A percentile compares a stretch with the other conserved stretches of the same genome.
Evolutionary conservation across 192 early-diverging fungal species (phyloP).

Genomic region (Coemansia sp.): DNA sequence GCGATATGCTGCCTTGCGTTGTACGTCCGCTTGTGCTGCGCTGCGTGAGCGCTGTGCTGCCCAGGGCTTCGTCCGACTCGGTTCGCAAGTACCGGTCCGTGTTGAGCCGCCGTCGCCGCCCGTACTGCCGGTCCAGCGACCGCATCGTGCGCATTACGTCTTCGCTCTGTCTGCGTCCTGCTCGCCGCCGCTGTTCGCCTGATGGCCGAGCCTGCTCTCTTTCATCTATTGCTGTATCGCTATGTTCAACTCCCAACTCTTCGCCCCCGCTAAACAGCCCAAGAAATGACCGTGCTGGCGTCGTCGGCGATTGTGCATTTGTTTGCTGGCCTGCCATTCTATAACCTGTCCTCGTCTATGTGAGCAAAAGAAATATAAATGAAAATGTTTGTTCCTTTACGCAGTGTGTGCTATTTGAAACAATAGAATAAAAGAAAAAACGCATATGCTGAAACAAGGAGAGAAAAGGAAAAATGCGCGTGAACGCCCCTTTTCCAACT

Average conservation of each 20-base stretch:
- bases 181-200: constrained; percentile 19
- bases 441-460: too few species aligned
- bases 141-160: constrained; percentile 52
- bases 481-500: too few species aligned
- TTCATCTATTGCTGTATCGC: not conserved
- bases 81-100: constrained; percentile 17
- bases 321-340: not conserved
- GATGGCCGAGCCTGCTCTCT: constrained; percentile 1
- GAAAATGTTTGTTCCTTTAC: not conserved
- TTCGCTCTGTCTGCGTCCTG: constrained; percentile 33
- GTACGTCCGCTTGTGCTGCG: constrained; percentile 1
- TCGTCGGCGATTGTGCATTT: not conserved
- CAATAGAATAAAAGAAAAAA: too few species aligned
- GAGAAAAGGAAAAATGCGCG: too few species aligned
- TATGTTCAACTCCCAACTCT: constrained; percentile 6
- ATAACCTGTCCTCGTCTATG: not conserved
- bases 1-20: not conserved
- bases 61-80: not conserved
- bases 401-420: too few species aligned
- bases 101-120: constrained; percentile 48
- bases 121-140: constrained; percentile 51
- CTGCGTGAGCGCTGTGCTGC: not conserved
- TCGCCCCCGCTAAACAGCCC: constrained; percentile 19
- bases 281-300: constrained; percentile 30
- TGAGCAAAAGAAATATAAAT: not conserved